Conservation (phyloP, 148 eudicot genomes). For the Chenopodium formosanum region DNA sequence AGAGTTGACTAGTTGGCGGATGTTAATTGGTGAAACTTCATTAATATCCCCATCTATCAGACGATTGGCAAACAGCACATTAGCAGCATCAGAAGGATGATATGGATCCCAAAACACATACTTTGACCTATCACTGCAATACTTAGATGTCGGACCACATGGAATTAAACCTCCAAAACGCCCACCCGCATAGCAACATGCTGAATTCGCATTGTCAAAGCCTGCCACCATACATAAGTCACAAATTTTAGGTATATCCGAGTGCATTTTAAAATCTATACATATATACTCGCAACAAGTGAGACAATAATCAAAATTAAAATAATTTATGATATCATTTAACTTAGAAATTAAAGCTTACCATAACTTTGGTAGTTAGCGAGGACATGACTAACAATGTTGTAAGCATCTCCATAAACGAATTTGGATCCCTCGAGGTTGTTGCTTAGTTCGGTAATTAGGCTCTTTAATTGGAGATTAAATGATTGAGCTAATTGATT, state of each 20-base stretch:
- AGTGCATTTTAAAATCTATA: no score
- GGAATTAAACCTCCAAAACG: constrained; percentile 74
- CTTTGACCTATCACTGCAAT: constrained; percentile 66
- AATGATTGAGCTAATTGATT: constrained; percentile 68
- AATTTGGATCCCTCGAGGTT: constrained; percentile 51
- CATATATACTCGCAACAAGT: no score
- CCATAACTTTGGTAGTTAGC: constrained; percentile 57
- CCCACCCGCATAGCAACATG: constrained; percentile 66
- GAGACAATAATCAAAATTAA: no score
- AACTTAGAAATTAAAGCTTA: constrained; percentile 17
- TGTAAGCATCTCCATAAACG: constrained; percentile 65
- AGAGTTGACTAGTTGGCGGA: constrained; percentile 43
- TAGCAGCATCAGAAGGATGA: constrained; percentile 85
- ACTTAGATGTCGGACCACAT: constrained; percentile 57
- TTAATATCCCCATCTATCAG: constrained; percentile 50
- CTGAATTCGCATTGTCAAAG: constrained; percentile 54
- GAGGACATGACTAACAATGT: constrained; percentile 49
- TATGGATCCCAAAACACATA: constrained; percentile 90
- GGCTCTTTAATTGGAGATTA: constrained; percentile 48
- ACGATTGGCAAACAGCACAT: constrained; percentile 56
- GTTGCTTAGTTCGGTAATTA: constrained; percentile 40
- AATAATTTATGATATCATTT: no score
- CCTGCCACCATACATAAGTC: constrained; percentile 35
- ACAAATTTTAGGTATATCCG: no score
- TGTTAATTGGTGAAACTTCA: constrained; percentile 54